These are phyloP conservation scores for Colletotrichum somersetense DNA, from an alignment of 2,329 filamentous ascomycete species.

Conservation along the genomic window DNA sequence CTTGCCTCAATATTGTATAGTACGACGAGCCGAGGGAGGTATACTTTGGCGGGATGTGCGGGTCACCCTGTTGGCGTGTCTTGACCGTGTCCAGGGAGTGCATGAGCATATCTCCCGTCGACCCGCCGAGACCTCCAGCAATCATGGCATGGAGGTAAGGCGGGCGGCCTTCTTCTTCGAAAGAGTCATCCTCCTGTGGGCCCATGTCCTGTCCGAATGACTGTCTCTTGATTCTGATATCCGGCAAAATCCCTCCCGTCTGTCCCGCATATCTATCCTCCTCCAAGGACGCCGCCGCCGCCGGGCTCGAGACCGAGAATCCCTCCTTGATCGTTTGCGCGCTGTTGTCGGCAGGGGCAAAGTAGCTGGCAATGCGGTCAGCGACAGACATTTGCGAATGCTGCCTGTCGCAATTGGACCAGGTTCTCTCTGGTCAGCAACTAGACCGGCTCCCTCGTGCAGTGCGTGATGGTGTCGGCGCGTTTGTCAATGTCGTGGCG, in stretches of 20 bases:
- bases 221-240: slow-evolving; percentile 46
- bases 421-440: slow-evolving; percentile 28
- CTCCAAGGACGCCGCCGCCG: slow-evolving; percentile 49
- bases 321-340: slow-evolving; percentile 41
- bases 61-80: slow-evolving; percentile 96
- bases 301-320: slow-evolving; percentile 44
- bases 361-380: slow-evolving; percentile 65
- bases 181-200: slow-evolving; percentile 48
- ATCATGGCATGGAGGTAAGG: slow-evolving; percentile 79
- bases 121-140: slow-evolving; percentile 91
- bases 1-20: slow-evolving; percentile 91
- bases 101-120: slow-evolving; percentile 97
- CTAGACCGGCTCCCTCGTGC: slow-evolving; percentile 43
- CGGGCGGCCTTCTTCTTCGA: slow-evolving; percentile 58
- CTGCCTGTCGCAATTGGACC: slow-evolving; percentile 32
- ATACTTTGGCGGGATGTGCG: slow-evolving; percentile 92
- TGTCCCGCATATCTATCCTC: slow-evolving; percentile 52
- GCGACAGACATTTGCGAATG: slow-evolving; percentile 65
- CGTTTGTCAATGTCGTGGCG: slow-evolving; percentile 8
- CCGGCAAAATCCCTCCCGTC: slow-evolving; percentile 46
- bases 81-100: slow-evolving; percentile 99
- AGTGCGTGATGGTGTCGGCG: slow-evolving; percentile 13
- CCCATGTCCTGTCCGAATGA: slow-evolving; percentile 37
- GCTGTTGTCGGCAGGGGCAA: slow-evolving; percentile 57
- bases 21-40: slow-evolving; percentile 91